These are phyloP conservation scores for Dentipellis sp. DNA, from an alignment of 768 basidiomycete genomes.

Conservation along the genomic window DNA sequence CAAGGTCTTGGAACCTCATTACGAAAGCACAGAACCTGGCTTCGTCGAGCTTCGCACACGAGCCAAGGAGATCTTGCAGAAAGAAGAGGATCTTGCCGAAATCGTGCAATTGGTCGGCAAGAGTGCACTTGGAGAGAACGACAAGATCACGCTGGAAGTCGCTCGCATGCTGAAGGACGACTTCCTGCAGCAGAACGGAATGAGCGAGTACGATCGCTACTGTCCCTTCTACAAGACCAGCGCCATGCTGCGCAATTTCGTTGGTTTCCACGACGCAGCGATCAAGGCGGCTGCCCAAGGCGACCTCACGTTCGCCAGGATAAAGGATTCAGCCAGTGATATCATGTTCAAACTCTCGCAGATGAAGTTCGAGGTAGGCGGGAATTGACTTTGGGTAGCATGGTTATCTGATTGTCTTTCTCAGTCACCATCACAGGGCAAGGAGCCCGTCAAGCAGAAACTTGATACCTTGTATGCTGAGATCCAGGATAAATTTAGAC, in stretches of 20 bases:
- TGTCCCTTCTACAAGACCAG: slow-evolving; percentile 99
- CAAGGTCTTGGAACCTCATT: slow-evolving; percentile 87
- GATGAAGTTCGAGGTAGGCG: slow-evolving; percentile 93
- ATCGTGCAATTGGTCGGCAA: slow-evolving; percentile 99
- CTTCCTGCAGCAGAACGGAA: slow-evolving; percentile 97
- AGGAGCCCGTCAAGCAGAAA: slow-evolving; percentile 75
- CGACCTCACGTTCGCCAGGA: slow-evolving; percentile 76
- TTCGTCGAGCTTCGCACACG: slow-evolving; percentile 89
- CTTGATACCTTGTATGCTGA: slow-evolving; percentile 74
- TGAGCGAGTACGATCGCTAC: slow-evolving; percentile 94
- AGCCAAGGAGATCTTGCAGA: slow-evolving; percentile 96
- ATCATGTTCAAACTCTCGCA: slow-evolving; percentile 97
- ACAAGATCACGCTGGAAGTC: slow-evolving; percentile 97
- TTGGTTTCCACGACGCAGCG: slow-evolving; percentile 89
- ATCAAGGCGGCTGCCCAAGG: slow-evolving; percentile 76
- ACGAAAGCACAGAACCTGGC: slow-evolving; percentile 85
- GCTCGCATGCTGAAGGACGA: slow-evolving; percentile 97
- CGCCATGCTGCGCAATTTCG: slow-evolving; percentile 91
- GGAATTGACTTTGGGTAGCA: not conserved
- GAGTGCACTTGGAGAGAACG: slow-evolving; percentile 91
- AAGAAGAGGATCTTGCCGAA: slow-evolving; percentile 97
- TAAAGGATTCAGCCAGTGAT: slow-evolving; percentile 81
- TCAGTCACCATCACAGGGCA: slow-evolving; percentile 86
- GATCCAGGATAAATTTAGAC: slow-evolving; percentile 90
- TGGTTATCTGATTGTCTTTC: slow-evolving; percentile 2